phyloP scores from a whole-genome alignment of 2,329 filamentous ascomycete genomes.

The Pseudogymnoascus sp. region DNA sequence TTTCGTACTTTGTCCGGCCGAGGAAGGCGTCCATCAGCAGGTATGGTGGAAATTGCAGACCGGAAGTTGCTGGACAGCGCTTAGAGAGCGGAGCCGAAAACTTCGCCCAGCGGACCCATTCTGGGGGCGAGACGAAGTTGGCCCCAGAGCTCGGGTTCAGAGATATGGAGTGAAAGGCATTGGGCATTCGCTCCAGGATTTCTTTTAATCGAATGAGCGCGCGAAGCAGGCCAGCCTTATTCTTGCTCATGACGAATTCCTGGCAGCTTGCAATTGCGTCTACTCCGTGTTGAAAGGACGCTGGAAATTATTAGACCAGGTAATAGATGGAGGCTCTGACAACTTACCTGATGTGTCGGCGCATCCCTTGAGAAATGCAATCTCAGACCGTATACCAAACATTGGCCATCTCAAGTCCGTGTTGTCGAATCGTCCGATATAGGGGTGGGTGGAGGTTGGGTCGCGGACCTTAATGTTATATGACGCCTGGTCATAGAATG shows the following conservation, averaged over 20 bases:
- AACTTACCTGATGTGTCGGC: conserved; percentile 39
- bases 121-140: conserved; percentile 42
- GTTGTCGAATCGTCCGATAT: conserved; percentile 46
- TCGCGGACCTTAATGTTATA: conserved; percentile 47
- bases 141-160: conserved; percentile 46
- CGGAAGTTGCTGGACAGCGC: conserved; percentile 44
- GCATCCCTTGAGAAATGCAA: conserved; percentile 45
- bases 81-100: conserved; percentile 46
- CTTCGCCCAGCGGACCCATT: conserved; percentile 46
- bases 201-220: conserved; percentile 47
- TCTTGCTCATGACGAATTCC: conserved; percentile 47
- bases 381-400: conserved; percentile 46
- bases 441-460: conserved; percentile 42
- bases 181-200: conserved; percentile 47
- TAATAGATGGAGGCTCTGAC: background rate
- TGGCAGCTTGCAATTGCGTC: conserved; percentile 48
- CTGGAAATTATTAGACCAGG: conserved; percentile 21
- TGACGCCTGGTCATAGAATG: conserved; percentile 47
- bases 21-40: conserved; percentile 50
- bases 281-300: conserved; percentile 45
- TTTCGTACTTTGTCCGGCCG: conserved; percentile 44
- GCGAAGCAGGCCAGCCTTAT: conserved; percentile 43
- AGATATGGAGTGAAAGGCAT: conserved; percentile 48
- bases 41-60: conserved; percentile 46
- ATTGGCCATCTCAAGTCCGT: conserved; percentile 49